Evolutionary conservation across 2,329 filamentous ascomycete genomes (phyloP), one percentile per base, ranked within the genome.

Genomic region (Pseudogymnoascus sp.): DNA sequence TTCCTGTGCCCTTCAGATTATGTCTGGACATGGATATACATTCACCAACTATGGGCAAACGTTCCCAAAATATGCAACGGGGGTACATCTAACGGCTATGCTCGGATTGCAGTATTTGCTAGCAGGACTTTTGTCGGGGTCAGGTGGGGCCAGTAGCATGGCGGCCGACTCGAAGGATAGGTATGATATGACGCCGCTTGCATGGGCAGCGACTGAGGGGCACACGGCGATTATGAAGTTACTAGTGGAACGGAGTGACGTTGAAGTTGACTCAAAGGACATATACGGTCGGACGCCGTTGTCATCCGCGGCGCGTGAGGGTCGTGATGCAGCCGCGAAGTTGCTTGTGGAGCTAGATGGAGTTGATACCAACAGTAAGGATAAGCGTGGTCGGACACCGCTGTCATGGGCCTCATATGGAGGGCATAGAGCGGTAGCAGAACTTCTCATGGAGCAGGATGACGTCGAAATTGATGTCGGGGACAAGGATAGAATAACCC

Each of bases 1-100:
- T 15, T 13, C 56, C 26, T 31, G 31, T 31, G 23, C 61, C 7
- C 2, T 50, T 5, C 44, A 50, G 23, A 7, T 4, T 15, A 17
- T 50, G 21, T 50, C 5, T 31, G 5, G 7, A 11, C 1, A 7
- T 21, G 7, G 7, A 35, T 33, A 37, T 50, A 11, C 4, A 23
- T 15, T 15, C 42, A 40, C 38, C 11, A n/a, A 19, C 42, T 46
- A 46, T 6, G 2, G 4, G n/a, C 61, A 62, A 33, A 10, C 15
- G 23, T 35, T 7, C 21, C 59, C 62, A 21, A 53, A 29, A 29
- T 21, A 59, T 21, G 60, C 44, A 40, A 67, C 62, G 31, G 65
- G 65, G 37, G 13, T 68, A 17, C 67, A 70, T 59, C 26, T 70
- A 9, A 59, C 65, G 26, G 68, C 65, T 62, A 63, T 29, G 11